Percentiles rank a stretch among this genome's conserved stretches.
Evolutionary conservation across 2,329 filamentous ascomycete species (phyloP).

Genomic region (Bipolaris victoriae): DNA sequence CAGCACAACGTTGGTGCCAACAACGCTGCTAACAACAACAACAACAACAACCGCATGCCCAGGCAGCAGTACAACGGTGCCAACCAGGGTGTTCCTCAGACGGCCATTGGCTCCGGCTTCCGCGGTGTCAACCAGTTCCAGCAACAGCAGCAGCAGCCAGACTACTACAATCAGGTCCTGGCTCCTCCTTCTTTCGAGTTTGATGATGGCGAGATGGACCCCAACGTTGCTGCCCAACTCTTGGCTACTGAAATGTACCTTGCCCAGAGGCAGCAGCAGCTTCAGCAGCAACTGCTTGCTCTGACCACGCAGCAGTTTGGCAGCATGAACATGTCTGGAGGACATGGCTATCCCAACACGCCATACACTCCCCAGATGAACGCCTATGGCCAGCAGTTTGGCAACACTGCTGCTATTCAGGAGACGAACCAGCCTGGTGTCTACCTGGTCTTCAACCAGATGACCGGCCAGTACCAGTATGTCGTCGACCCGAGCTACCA

Average conservation of each 20-base stretch:
- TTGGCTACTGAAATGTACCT: constrained; percentile 91
- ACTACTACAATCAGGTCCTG: constrained; percentile 82
- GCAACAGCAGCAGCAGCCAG: constrained; percentile 52
- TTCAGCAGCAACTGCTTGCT: constrained; percentile 88
- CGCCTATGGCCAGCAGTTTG: constrained; percentile 70
- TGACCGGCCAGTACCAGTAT: constrained; percentile 83
- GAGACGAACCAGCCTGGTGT: constrained; percentile 75
- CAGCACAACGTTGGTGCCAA: constrained; percentile 55
- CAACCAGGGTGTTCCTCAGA: constrained; percentile 61
- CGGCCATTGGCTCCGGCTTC: constrained; percentile 63
- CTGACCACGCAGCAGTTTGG: constrained; percentile 65
- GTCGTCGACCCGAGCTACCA: constrained; percentile 72
- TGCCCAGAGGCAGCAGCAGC: constrained; percentile 90
- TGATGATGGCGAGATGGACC: constrained; percentile 76
- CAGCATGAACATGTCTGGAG: constrained; percentile 69
- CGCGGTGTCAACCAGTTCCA: constrained; percentile 54
- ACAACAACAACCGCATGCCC: constrained; percentile 57
- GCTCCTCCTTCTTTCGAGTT: constrained; percentile 82
- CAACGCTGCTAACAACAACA: constrained; percentile 50
- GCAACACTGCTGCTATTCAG: constrained; percentile 69
- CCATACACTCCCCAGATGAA: constrained; percentile 61
- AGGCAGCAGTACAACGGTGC: constrained; percentile 47
- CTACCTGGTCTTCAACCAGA: constrained; percentile 82
- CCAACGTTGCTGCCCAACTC: constrained; percentile 83
- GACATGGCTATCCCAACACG: constrained; percentile 59